Evolutionary conservation across 1,139 yeast genomes (phyloP), one percentile per base, ranked within the genome.

Genomic region (Yamadazyma sp.): DNA sequence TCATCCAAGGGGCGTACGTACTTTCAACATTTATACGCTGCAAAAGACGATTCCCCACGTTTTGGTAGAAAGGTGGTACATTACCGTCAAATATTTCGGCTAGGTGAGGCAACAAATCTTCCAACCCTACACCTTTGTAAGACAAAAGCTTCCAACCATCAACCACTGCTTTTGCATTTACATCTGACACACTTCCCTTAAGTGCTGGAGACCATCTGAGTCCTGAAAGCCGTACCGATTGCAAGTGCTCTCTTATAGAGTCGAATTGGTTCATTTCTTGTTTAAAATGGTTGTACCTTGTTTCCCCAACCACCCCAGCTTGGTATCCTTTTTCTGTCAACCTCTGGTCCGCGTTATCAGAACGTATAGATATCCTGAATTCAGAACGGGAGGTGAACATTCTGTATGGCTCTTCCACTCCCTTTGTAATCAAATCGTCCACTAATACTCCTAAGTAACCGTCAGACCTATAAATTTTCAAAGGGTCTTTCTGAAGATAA

Each of bases 341-440:
- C 44, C 99, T 69, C 41, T 74, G 59, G 55, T 94, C 98, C 0
- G 99, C 98, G 64, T 92, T 94, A 59, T 94, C 98, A 1, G 96
- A 82, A 43, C 99, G 73, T 7, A 89, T 85, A 22, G 91, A 83
- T 32, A 94, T 79, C 54, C 98, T 73, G 59, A 88, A 94, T 58
- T 94, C 99, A 0, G 96, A 87, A 40, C 99, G 75, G 2, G 97
- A 88, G 0, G 98, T 94, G 56, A 94, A 94, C 98, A 94, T 94
- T 47, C 99, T 73, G 59, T 94, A 94, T 1, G 99, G 99, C 58
- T 94, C 99, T 45, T 85, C 91, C 1, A 94, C 96, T 15, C 98
- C 99, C 62, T 89, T 88, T 1, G 97, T 91, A 28, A 89, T 86
- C 50, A 94, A 70, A 63, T 94, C 99, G 61, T 94, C 98, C 33